A percentile compares a stretch with the other conserved stretches of the same genome.
These are phyloP conservation scores for Boletellus deceptivus DNA, from an alignment of 1,284 basidiomycete genomes.

Conservation along the genomic window DNA sequence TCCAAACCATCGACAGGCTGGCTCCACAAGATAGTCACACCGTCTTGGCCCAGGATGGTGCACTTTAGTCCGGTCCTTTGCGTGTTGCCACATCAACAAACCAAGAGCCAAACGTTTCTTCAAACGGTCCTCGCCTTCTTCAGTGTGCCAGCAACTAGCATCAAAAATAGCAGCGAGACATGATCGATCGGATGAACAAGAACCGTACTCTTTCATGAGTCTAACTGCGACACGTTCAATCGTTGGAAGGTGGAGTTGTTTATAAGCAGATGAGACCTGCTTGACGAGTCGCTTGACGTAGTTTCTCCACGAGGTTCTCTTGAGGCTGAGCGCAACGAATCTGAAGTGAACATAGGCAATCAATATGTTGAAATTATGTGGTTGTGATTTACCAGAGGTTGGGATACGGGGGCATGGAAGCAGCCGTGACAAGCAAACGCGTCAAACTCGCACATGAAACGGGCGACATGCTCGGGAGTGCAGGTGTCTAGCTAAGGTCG, in stretches of 20 bases:
- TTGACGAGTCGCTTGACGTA: constrained; percentile 41
- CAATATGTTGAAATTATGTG: neutral
- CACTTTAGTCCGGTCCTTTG: neutral
- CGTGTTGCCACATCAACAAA: constrained; percentile 16
- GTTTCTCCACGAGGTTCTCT: constrained; percentile 50
- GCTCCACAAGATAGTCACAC: constrained; percentile 55
- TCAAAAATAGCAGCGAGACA: neutral
- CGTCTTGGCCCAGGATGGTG: constrained; percentile 45
- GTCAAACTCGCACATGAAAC: constrained; percentile 47
- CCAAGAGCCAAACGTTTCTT: constrained; percentile 60
- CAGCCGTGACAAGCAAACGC: constrained; percentile 51
- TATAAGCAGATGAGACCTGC: constrained; percentile 23
- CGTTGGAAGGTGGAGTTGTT: constrained; percentile 1
- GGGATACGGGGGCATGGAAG: constrained; percentile 46
- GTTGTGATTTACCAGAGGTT: constrained; percentile 40
- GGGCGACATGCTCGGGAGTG: constrained; percentile 53
- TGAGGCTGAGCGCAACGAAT: constrained; percentile 53
- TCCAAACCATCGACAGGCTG: constrained; percentile 58
- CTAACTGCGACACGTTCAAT: constrained; percentile 29
- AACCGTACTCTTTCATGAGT: constrained; percentile 43
- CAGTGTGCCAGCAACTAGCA: constrained; percentile 37
- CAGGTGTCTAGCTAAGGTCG: constrained; percentile 38
- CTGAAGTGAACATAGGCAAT: constrained; percentile 25
- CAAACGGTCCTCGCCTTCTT: constrained; percentile 53
- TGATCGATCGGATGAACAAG: neutral